Conservation (phyloP, 805 yeast species). For the Saturnispora hagleri region DNA sequence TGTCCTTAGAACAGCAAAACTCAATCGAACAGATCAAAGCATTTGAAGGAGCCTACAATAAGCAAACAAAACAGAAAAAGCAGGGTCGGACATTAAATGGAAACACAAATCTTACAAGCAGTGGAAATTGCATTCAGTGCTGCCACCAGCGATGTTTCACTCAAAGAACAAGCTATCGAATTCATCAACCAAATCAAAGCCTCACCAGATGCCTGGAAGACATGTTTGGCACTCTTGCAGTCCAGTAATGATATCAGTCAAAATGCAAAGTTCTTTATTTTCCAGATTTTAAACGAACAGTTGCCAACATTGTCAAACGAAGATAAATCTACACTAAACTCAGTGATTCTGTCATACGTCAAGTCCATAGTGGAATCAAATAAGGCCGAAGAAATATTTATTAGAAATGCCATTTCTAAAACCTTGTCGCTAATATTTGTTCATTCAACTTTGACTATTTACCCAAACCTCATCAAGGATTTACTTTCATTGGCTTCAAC, state of each 20-base stretch:
- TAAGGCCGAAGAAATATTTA: constrained; percentile 31
- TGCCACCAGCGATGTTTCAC: constrained; percentile 49
- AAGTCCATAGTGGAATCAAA: constrained; percentile 20
- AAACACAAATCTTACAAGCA: constrained; percentile 73
- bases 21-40: background rate
- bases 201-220: constrained; percentile 46
- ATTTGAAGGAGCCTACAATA: background rate
- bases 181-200: constrained; percentile 46
- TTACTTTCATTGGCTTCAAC: constrained; percentile 30
- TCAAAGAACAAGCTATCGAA: constrained; percentile 53
- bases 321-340: constrained; percentile 38
- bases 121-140: constrained; percentile 68
- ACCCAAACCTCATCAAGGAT: constrained; percentile 45
- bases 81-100: constrained; percentile 18
- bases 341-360: constrained; percentile 39
- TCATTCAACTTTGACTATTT: constrained; percentile 36
- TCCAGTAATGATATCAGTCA: constrained; percentile 27
- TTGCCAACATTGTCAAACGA: constrained; percentile 36
- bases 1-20: background rate
- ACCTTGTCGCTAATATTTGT: constrained; percentile 45
- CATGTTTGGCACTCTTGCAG: constrained; percentile 40
- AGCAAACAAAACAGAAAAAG: background rate
- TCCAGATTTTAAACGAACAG: constrained; percentile 60
- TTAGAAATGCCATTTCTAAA: constrained; percentile 51
- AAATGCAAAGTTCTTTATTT: constrained; percentile 54